Base-by-base conservation (phyloP, 108 stramenopile species). In the Pseudonitzschia multiseries region DNA sequence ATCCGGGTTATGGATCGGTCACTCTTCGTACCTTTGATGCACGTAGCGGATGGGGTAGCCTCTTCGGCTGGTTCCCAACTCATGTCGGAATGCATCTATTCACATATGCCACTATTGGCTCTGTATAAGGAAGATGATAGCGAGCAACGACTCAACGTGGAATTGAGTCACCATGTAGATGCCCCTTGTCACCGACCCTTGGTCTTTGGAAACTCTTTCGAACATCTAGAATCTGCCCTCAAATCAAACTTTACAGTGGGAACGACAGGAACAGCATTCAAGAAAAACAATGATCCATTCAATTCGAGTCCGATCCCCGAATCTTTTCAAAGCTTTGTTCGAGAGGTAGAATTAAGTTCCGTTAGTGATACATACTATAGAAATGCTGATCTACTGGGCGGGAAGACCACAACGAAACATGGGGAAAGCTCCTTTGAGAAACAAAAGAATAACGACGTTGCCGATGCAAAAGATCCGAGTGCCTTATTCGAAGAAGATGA, bases 31-130 rank as follows among this genome's bases (percentile, higher is more conserved):
- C 79, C 79, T 10, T 73, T 79, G 41, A 65, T 79, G 63, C 53
- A 68, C 17, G 73, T 79, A 12, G 79, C 69, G 18, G 79, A 79
- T 44, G 79, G 79, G 22, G 74, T 79, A 0, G 73, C 73, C 9
- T 70, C 73, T 69, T 79, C 79, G 28, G 79, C 79, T 0, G 79
- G 79, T 27, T 67, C 65, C 14, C 79, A 79, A 75, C 60, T 75
- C 27, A 64, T 79, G 73, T 74, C 73, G 20, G 79, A 79, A 70
- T 79, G 79, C 48, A 79, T 79, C 17, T 75, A 54, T 53, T 62
- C 74, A 3, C 41, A 65, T 10, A 70, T 75, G 43, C 72, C 72
- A 2, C 31, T 79, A 1, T 46, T 75, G 14, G 73, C 79, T 4
- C 46, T 75, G n/a, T 70, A 75, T 51, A 28, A 22, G 41, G 62